Base-by-base conservation (phyloP, 345 rosid genomes). In the Brassica nigra region DNA sequence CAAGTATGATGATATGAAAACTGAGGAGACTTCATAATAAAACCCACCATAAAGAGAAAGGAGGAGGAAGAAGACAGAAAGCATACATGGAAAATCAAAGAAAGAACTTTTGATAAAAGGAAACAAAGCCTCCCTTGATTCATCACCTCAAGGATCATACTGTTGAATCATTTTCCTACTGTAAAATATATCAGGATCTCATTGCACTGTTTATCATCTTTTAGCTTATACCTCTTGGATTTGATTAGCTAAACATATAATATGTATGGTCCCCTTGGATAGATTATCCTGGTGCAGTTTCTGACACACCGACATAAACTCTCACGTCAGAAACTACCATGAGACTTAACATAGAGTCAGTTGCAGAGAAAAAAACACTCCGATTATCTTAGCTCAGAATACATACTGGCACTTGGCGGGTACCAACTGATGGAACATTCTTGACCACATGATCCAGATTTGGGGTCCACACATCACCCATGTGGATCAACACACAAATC, bases 331-430 rank as follows among this genome's bases (percentile, higher is more conserved):
- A 75, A 55, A 89, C 89, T 0, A 84, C 93, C 2, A 71, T 95
- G 92, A 88, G 90, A 82, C 95, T 95, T 8, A 91, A 95, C 85
- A 95, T 95, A 95, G 94, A 92, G 78, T 97, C 94, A n/a, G 81
- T 88, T 73, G 82, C 97, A 0, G 88, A 87, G 82, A 88, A 86
- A 90, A 87, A 84, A 88, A 92, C 15, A 91, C 97, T 78, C 97
- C 92, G 7, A 86, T 95, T 44, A 92, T 63, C 85, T 86, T 92
- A 82, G 98, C 98, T 59, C 98, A 95, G 72, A 97, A 91, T 78
- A 92, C 95, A 11, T 95, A 95, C 83, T 95, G 97, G 97, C 91
- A 92, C 89, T 78, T 95, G 59, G 88, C 89, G 0, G 99, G 99
- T 39, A 97, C 91, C 74, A 67, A 86, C 86, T 88, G 93, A 0